Evolutionary conservation across 2,329 filamentous ascomycete genomes (phyloP).

Genomic region (Ilyonectria destructans): DNA sequence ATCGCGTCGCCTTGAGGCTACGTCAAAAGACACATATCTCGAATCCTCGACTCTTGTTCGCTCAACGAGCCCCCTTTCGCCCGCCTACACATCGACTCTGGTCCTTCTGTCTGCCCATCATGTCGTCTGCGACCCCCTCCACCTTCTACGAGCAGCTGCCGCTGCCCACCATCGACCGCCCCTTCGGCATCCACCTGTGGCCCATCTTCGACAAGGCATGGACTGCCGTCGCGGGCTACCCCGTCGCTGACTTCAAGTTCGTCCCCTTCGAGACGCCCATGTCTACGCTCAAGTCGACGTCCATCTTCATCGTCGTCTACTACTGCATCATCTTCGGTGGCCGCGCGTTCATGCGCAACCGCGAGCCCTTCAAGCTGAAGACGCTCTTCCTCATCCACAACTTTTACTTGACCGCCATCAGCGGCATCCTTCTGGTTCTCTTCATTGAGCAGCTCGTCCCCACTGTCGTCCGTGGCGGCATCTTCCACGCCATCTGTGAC

Average conservation of each 20-base stretch:
- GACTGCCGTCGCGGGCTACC: constrained; percentile 83
- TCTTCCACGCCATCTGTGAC: constrained; percentile 93
- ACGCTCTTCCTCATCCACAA: constrained; percentile 96
- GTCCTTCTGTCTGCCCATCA: constrained; percentile 28
- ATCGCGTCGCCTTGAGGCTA: constrained; percentile 30
- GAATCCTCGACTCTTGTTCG: not conserved
- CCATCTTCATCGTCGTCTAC: constrained; percentile 87
- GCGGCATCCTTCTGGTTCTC: constrained; percentile 83
- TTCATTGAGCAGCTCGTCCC: constrained; percentile 94
- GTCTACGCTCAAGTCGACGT: constrained; percentile 89
- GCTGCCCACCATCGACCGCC: constrained; percentile 88
- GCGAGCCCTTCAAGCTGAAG: constrained; percentile 89
- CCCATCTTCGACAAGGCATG: constrained; percentile 93
- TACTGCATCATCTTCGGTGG: constrained; percentile 95
- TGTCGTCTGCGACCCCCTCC: constrained; percentile 56
- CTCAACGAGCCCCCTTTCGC: constrained; percentile 12
- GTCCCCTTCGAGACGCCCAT: constrained; percentile 86
- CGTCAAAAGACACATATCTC: constrained; percentile 28
- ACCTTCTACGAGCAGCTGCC: constrained; percentile 72
- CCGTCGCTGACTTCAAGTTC: constrained; percentile 90
- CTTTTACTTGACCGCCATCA: constrained; percentile 91
- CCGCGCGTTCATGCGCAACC: constrained; percentile 91
- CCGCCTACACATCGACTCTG: constrained; percentile 29
- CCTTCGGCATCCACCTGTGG: constrained; percentile 94
- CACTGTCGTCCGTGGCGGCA: constrained; percentile 82